These are phyloP conservation scores for Cordyceps tenuipes DNA, from an alignment of 2,329 filamentous ascomycete genomes.

Conservation along the genomic window DNA sequence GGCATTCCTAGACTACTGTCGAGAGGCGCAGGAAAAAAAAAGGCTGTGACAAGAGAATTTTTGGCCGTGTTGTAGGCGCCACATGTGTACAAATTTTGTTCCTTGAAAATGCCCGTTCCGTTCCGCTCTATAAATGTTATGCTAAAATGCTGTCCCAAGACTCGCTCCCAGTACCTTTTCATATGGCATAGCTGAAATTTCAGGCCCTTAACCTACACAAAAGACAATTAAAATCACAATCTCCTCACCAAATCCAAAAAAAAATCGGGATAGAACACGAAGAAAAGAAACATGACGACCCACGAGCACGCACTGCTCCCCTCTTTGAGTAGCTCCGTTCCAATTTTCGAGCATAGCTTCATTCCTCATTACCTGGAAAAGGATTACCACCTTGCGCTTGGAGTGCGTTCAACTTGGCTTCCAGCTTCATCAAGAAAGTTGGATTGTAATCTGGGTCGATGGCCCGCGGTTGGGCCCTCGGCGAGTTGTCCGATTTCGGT, in stretches of 20 bases:
- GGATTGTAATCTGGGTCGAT: constrained; percentile 55
- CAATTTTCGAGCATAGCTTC: neutral
- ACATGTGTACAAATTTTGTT: neutral
- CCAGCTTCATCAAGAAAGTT: constrained; percentile 48
- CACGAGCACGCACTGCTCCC: no score
- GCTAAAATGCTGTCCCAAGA: neutral
- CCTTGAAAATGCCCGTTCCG: neutral
- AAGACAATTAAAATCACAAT: neutral
- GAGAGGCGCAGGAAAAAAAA: no score
- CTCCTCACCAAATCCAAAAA: neutral
- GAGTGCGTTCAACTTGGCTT: constrained; percentile 43
- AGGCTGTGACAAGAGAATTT: neutral
- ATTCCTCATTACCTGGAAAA: neutral
- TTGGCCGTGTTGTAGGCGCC: neutral
- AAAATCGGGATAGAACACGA: neutral
- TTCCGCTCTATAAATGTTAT: neutral
- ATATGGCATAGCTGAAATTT: neutral
- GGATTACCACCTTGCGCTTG: constrained; percentile 21
- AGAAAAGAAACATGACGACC: neutral
- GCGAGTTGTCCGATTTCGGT: constrained; percentile 50
- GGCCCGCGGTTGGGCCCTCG: constrained; percentile 49
- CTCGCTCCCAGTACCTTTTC: neutral
- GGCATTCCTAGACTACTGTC: no score
- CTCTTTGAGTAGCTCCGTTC: no score
- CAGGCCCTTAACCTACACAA: neutral